Conservation (phyloP, 2,329 filamentous ascomycete genomes). For the Diaporthe aspalathi region DNA sequence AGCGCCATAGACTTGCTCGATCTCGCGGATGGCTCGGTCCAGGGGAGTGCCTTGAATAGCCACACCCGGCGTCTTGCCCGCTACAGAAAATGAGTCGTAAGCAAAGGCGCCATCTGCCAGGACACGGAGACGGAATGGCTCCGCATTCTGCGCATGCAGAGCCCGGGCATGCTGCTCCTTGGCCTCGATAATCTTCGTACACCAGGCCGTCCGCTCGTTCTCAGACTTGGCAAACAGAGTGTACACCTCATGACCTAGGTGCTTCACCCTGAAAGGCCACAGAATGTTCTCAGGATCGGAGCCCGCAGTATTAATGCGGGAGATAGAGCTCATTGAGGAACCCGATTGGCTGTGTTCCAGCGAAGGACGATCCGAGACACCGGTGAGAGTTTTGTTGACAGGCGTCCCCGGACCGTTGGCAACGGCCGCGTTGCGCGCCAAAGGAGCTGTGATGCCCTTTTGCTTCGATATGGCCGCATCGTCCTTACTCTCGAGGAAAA, state of each 20-base stretch:
- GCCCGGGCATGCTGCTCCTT: slow-evolving; percentile 94
- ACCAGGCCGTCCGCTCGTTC: slow-evolving; percentile 86
- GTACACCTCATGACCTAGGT: slow-evolving; percentile 93
- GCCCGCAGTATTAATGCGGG: slow-evolving; percentile 55
- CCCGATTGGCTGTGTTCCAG: slow-evolving; percentile 77
- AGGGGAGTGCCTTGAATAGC: slow-evolving; percentile 91
- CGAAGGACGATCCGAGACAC: slow-evolving; percentile 59
- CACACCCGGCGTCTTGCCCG: slow-evolving; percentile 73
- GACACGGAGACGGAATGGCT: slow-evolving; percentile 92
- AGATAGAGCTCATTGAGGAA: slow-evolving; percentile 70
- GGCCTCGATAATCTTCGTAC: slow-evolving; percentile 90
- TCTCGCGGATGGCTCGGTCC: slow-evolving; percentile 88
- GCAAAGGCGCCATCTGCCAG: slow-evolving; percentile 93
- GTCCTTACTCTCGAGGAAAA: slow-evolving; percentile 91
- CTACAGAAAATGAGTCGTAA: slow-evolving; percentile 73
- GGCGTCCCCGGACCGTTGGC: slow-evolving; percentile 66
- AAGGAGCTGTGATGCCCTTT: slow-evolving; percentile 76
- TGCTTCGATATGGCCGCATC: slow-evolving; percentile 90
- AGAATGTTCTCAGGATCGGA: slow-evolving; percentile 83
- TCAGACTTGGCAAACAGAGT: slow-evolving; percentile 86
- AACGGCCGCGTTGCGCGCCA: slow-evolving; percentile 70
- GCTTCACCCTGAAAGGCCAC: slow-evolving; percentile 95
- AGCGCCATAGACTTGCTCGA: slow-evolving; percentile 81
- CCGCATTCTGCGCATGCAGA: slow-evolving; percentile 90
- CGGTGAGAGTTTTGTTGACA: slow-evolving; percentile 66